phyloP scores from a whole-genome alignment of 129 eudicot genomes.

The Flaveria brownii region DNA sequence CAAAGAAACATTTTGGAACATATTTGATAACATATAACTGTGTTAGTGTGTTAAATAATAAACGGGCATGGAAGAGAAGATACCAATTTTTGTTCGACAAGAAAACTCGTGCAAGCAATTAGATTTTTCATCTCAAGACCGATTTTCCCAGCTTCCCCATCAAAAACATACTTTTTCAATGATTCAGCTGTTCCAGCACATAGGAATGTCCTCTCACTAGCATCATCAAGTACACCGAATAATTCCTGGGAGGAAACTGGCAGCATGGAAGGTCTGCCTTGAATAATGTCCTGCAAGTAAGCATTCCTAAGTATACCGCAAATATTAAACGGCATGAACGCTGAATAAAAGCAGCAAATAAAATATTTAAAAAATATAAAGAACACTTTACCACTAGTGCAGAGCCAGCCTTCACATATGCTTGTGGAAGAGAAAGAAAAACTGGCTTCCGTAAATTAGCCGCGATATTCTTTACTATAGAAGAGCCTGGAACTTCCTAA shows the following conservation, averaged over 20 bases:
- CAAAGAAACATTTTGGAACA: background rate
- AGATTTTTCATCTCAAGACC: slow-evolving; percentile 71
- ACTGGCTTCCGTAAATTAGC: slow-evolving; percentile 53
- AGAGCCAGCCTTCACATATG: slow-evolving; percentile 73
- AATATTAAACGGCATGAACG: slow-evolving; percentile 2
- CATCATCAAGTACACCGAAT: slow-evolving; percentile 71
- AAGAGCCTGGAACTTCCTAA: slow-evolving; percentile 80
- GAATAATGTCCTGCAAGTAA: slow-evolving; percentile 67
- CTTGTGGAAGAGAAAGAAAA: slow-evolving; percentile 61
- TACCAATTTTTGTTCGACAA: slow-evolving; percentile 91
- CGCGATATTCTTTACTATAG: slow-evolving; percentile 54
- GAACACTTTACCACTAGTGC: slow-evolving; percentile 54
- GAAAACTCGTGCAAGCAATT: slow-evolving; percentile 82
- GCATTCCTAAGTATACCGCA: slow-evolving; percentile 6
- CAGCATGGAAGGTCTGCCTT: slow-evolving; percentile 62
- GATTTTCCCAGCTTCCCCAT: slow-evolving; percentile 70
- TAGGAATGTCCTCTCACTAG: slow-evolving; percentile 80
- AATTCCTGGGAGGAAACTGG: slow-evolving; percentile 68
- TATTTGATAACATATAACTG: background rate
- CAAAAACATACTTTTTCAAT: slow-evolving; percentile 69
- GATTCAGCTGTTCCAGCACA: slow-evolving; percentile 88
- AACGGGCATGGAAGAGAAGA: background rate
- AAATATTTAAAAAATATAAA: background rate
- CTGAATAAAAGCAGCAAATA: slow-evolving; percentile 1
- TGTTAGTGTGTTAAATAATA: background rate